phyloP scores from a whole-genome alignment of 345 rosid genomes.

The Salix arbutifolia region DNA sequence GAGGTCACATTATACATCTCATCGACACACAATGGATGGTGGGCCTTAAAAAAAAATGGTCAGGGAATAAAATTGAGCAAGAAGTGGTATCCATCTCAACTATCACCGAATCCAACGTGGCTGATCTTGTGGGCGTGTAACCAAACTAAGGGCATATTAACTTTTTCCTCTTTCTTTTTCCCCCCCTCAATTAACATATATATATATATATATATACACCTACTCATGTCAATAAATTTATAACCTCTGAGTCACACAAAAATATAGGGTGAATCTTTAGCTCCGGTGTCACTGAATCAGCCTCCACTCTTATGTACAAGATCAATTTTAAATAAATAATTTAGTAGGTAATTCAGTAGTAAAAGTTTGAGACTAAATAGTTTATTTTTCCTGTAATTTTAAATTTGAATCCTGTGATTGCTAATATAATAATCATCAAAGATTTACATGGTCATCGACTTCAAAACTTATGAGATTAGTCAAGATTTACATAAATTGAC shows the following conservation, averaged over 20 bases:
- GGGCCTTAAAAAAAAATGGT: neutral
- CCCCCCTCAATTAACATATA: too few species aligned
- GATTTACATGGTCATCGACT: too few species aligned
- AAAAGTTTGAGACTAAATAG: too few species aligned
- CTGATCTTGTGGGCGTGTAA: slow-evolving; percentile 1
- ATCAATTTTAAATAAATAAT: neutral
- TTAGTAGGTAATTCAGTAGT: too few species aligned
- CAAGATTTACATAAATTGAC: too few species aligned
- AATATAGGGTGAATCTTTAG: slow-evolving; percentile 4
- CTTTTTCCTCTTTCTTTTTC: neutral
- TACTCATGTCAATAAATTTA: neutral
- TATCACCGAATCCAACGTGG: slow-evolving; percentile 24
- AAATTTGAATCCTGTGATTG: rapidly evolving
- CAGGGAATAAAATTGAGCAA: neutral
- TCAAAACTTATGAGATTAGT: too few species aligned
- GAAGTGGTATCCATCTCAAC: slow-evolving; percentile 23
- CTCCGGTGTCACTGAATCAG: slow-evolving; percentile 23
- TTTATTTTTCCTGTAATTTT: too few species aligned
- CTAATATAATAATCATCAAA: too few species aligned
- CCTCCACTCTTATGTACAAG: slow-evolving; percentile 12
- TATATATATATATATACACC: too few species aligned
- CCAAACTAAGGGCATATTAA: slow-evolving; percentile 1
- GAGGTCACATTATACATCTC: too few species aligned
- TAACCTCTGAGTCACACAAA: neutral
- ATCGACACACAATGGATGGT: too few species aligned